Conservation (phyloP, 805 yeast genomes). For the Debaryomyces maramus region DNA sequence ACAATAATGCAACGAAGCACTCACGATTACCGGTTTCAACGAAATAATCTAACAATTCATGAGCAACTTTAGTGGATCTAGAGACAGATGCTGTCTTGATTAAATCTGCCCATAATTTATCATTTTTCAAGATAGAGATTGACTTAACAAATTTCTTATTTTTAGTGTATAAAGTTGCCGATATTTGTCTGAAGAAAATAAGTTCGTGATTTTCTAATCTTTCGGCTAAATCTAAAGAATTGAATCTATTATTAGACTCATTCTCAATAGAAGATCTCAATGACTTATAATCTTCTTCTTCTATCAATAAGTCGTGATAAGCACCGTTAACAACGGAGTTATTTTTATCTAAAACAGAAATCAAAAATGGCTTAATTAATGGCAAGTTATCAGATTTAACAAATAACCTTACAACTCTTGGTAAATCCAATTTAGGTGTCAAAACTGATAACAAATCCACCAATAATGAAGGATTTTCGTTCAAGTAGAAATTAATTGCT, state of each 20-base stretch:
- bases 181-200: constrained; percentile 92
- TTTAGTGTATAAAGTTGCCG: constrained; percentile 90
- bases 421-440: constrained; percentile 86
- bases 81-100: constrained; percentile 89
- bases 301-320: constrained; percentile 91
- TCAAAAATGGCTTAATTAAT: constrained; percentile 90
- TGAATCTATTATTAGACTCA: constrained; percentile 81
- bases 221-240: constrained; percentile 86
- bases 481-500: constrained; percentile 92
- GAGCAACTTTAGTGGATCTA: constrained; percentile 75
- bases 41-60: constrained; percentile 84
- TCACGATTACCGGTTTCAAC: constrained; percentile 97
- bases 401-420: constrained; percentile 93
- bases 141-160: constrained; percentile 93
- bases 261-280: constrained; percentile 80
- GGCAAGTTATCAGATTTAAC: constrained; percentile 95
- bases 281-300: constrained; percentile 94
- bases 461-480: constrained; percentile 86
- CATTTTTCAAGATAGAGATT: constrained; percentile 82
- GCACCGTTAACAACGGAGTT: constrained; percentile 90
- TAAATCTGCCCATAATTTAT: constrained; percentile 93
- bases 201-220: constrained; percentile 89
- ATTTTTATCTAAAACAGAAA: constrained; percentile 87
- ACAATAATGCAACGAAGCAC: constrained; percentile 87
- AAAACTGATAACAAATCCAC: constrained; percentile 83